A percentile compares a stretch with the other conserved stretches of the same genome.
Evolutionary conservation across 257 asterid species (phyloP).

Genomic region (Craterostigma plantagineum): DNA sequence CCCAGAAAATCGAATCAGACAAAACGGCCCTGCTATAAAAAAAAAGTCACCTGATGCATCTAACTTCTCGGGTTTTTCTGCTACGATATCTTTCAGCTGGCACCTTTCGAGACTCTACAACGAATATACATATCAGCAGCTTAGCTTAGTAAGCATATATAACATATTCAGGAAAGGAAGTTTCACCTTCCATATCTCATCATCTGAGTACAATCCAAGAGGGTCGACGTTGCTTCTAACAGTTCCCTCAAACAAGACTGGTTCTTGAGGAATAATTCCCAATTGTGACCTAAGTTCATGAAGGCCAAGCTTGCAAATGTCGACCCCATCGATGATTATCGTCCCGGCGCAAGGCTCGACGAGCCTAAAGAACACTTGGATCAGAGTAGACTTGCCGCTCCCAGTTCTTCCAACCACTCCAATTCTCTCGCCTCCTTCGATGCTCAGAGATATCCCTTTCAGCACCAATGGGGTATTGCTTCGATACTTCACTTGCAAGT

Average conservation of each 20-base stretch:
- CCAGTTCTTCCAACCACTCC: conserved; percentile 85
- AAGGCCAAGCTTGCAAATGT: conserved; percentile 44
- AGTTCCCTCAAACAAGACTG: conserved; percentile 61
- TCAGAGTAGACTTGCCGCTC: conserved; percentile 61
- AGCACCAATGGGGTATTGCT: conserved; percentile 47
- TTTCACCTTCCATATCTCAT: conserved; percentile 71
- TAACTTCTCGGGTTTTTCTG: conserved; percentile 42
- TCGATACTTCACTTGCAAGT: conserved; percentile 66
- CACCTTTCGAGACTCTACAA: conserved; percentile 55
- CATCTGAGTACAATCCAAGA: conserved; percentile 37
- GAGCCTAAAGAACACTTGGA: conserved; percentile 55
- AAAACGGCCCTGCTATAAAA: not conserved
- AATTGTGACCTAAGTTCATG: conserved; percentile 61
- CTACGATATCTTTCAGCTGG: conserved; percentile 59
- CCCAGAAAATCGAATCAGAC: too few species aligned
- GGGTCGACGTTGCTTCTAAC: conserved; percentile 67
- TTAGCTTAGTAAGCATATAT: too few species aligned
- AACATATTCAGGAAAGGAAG: not conserved
- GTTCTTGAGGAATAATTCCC: conserved; percentile 82
- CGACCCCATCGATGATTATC: conserved; percentile 43
- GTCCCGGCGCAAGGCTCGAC: conserved; percentile 51
- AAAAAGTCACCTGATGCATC: conserved; percentile 34
- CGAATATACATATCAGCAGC: too few species aligned
- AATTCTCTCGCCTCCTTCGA: conserved; percentile 43
- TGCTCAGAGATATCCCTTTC: conserved; percentile 40